Conservation (phyloP, 176 grass and related monocot genomes). For the Phoenix roebelenii region DNA sequence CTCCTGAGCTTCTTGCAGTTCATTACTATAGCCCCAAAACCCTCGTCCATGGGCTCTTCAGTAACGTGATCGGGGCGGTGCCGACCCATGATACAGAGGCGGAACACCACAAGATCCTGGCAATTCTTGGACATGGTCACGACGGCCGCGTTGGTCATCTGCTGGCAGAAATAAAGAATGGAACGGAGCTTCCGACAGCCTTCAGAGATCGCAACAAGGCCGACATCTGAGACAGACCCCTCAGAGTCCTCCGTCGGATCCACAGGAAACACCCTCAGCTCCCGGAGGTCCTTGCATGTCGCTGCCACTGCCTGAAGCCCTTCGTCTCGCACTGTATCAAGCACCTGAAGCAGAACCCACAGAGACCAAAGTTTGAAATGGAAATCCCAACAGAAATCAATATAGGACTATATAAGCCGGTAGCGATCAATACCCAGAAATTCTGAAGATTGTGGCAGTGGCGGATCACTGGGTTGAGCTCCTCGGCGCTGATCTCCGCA, state of each 20-base stretch:
- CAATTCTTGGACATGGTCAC: slow-evolving; percentile 17
- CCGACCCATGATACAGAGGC: slow-evolving; percentile 13
- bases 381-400: not conserved
- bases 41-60: slow-evolving; percentile 11
- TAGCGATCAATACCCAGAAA: slow-evolving; percentile 40
- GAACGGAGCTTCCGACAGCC: slow-evolving; percentile 13
- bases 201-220: slow-evolving; percentile 9
- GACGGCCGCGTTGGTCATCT: not conserved
- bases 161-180: slow-evolving; percentile 14
- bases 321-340: slow-evolving; percentile 4
- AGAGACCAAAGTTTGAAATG: not conserved
- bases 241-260: slow-evolving; percentile 10
- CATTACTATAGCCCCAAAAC: slow-evolving; percentile 12
- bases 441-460: slow-evolving; percentile 50
- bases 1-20: slow-evolving; percentile 18
- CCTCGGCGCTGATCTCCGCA: slow-evolving; percentile 39
- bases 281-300: slow-evolving; percentile 4
- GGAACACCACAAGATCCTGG: slow-evolving; percentile 13
- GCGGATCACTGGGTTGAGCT: slow-evolving; percentile 49
- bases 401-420: not conserved
- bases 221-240: slow-evolving; percentile 3
- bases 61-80: slow-evolving; percentile 1
- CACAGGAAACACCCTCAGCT: slow-evolving; percentile 11
- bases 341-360: slow-evolving; percentile 1
- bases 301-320: slow-evolving; percentile 7